Evolutionary conservation across 108 stramenopile genomes (phyloP).

Genomic region (Cyclotella choctawhatcheeana): DNA sequence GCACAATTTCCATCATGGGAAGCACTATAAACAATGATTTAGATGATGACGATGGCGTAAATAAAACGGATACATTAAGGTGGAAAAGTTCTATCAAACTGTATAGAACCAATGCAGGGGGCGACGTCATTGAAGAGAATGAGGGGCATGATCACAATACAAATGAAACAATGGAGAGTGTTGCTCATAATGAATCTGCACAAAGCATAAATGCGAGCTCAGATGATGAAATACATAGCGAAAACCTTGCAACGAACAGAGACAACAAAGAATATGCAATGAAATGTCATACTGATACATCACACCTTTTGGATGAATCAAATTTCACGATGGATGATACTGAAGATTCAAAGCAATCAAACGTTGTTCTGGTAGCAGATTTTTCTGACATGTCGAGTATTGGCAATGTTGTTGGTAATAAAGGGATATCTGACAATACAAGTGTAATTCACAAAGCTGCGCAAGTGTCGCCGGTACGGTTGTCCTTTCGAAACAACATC

Average conservation of each 20-base stretch:
- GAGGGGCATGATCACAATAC: neutral
- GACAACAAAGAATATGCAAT: too few relatives aligned
- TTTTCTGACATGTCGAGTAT: conserved; percentile 15
- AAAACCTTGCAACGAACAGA: too few relatives aligned
- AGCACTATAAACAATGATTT: conserved; percentile 25
- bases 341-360: neutral
- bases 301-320: conserved; percentile 18
- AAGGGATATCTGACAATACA: neutral
- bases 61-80: conserved; percentile 4
- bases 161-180: neutral
- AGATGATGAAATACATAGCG: conserved; percentile 10
- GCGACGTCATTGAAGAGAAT: neutral
- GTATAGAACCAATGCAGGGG: conserved; percentile 13
- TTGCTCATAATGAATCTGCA: neutral
- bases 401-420: neutral
- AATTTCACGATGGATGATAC: neutral
- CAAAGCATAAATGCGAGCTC: neutral
- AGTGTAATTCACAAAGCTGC: too few relatives aligned
- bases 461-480: conserved; percentile 40
- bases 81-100: conserved; percentile 22
- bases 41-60: neutral
- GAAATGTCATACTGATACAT: conserved; percentile 31
- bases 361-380: conserved; percentile 13
- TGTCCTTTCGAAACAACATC: conserved; percentile 29
- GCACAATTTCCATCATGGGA: conserved; percentile 44